Evolutionary conservation across 352 stramenopile species (phyloP).

Genomic region (Phytopythium oedochilum): DNA sequence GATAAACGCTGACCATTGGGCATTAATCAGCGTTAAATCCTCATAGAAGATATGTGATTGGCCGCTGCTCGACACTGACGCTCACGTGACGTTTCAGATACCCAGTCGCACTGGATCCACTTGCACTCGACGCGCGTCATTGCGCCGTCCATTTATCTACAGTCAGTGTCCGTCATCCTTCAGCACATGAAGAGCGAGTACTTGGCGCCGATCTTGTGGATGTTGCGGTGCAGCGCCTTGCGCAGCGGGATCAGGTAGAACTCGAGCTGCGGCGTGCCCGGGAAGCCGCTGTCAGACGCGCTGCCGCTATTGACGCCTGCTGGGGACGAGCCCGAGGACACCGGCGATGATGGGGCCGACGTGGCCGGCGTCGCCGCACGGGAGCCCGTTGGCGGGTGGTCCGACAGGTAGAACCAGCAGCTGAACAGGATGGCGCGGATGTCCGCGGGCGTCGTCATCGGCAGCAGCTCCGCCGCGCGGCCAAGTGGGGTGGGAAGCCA

Average conservation of each 20-base stretch:
- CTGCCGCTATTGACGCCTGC: conserved; percentile 19
- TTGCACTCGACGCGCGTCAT: not conserved
- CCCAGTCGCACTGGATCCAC: too few relatives aligned
- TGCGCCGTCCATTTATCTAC: too few relatives aligned
- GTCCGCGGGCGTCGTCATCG: conserved; percentile 57
- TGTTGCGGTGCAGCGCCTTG: conserved; percentile 76
- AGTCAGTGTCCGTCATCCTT: too few relatives aligned
- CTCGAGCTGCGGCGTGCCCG: conserved; percentile 46
- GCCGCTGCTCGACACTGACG: not conserved
- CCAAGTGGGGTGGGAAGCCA: conserved; percentile 61
- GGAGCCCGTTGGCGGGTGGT: conserved; percentile 51
- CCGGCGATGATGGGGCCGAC: conserved; percentile 36
- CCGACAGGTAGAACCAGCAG: conserved; percentile 80
- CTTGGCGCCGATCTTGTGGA: conserved; percentile 61
- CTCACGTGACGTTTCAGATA: not conserved
- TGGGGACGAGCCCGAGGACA: conserved; percentile 41
- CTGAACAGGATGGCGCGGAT: conserved; percentile 77
- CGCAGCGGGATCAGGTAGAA: conserved; percentile 76
- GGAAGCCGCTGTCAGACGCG: conserved; percentile 10
- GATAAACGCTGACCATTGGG: not conserved
- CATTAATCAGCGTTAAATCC: too few relatives aligned
- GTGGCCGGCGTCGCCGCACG: conserved; percentile 32
- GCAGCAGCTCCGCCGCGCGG: conserved; percentile 53
- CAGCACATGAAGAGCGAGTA: conserved; percentile 75
- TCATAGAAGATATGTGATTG: not conserved